phyloP scores from a whole-genome alignment of 176 grass and related monocot species.

The Eragrostis nindensis region DNA sequence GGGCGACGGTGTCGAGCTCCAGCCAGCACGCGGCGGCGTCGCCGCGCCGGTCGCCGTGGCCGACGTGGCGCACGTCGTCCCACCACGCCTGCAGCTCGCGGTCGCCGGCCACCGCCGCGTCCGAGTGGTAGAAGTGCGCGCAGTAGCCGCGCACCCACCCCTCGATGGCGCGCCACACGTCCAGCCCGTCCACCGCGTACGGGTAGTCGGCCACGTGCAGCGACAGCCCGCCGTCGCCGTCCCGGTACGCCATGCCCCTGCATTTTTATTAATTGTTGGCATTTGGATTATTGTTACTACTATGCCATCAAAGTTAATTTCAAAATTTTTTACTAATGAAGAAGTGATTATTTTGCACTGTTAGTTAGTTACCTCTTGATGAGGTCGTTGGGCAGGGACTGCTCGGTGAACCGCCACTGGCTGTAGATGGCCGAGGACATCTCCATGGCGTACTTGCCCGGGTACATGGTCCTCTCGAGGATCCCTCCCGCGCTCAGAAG shows the following conservation, averaged over 20 bases:
- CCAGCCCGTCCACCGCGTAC: conserved; percentile 79
- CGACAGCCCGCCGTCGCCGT: conserved; percentile 38
- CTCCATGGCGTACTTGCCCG: conserved; percentile 73
- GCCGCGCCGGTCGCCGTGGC: conserved; percentile 73
- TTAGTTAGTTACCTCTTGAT: conserved; percentile 51
- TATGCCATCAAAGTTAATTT: not conserved
- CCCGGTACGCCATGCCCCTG: conserved; percentile 69
- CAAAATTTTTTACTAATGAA: not conserved
- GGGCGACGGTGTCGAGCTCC: conserved; percentile 44
- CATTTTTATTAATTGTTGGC: not conserved
- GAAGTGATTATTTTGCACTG: not conserved
- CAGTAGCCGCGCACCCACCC: conserved; percentile 83
- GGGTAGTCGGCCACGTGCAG: conserved; percentile 83
- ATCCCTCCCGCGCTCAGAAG: conserved; percentile 73
- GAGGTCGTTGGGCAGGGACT: conserved; percentile 79
- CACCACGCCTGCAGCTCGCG: conserved; percentile 80
- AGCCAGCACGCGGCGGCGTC: conserved; percentile 74
- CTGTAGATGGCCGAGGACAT: conserved; percentile 76
- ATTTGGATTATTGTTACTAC: not conserved
- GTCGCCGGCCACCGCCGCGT: conserved; percentile 52
- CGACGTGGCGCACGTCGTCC: conserved; percentile 67
- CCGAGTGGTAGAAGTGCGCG: conserved; percentile 58
- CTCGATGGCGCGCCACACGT: conserved; percentile 81
- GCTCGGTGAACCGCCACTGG: conserved; percentile 77
- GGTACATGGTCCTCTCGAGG: conserved; percentile 87